Percentiles rank a stretch among this genome's conserved stretches.
These are phyloP conservation scores for Globisporangium cystogenes DNA, from an alignment of 352 stramenopile species.

Conservation along the genomic window DNA sequence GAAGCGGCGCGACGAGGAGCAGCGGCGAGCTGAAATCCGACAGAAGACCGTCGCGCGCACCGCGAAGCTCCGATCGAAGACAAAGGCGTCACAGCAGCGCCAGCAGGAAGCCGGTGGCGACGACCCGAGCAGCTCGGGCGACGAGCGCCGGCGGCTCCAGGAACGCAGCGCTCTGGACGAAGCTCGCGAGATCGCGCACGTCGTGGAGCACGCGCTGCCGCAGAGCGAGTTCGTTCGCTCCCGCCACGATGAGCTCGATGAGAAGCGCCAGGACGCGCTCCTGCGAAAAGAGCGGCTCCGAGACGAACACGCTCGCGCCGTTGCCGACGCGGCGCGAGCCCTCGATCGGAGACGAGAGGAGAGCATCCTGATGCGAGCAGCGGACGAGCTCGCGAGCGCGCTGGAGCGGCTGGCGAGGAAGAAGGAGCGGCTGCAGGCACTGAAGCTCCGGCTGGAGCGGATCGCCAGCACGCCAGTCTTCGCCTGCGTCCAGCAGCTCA, in stretches of 20 bases:
- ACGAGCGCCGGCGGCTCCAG: background rate
- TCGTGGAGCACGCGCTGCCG: background rate
- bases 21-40: constrained; percentile 15
- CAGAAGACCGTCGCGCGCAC: constrained; percentile 21
- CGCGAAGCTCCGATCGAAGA: constrained; percentile 14
- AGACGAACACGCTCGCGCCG: constrained; percentile 11
- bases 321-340: constrained; percentile 10
- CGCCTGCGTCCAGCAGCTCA: constrained; percentile 34
- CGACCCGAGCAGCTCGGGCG: background rate
- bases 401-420: constrained; percentile 18
- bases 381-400: constrained; percentile 24
- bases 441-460: constrained; percentile 17
- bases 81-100: background rate
- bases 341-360: constrained; percentile 34
- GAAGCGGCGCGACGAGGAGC: constrained; percentile 18
- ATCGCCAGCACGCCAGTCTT: constrained; percentile 23
- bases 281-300: constrained; percentile 3
- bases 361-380: constrained; percentile 40
- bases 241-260: constrained; percentile 11
- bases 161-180: background rate
- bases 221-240: background rate
- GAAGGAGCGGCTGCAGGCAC: constrained; percentile 9
- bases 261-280: constrained; percentile 18
- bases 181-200: background rate
- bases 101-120: background rate